Evolutionary conservation across 1,284 basidiomycete species (phyloP).

Genomic region (Trichosporon ovoides): DNA sequence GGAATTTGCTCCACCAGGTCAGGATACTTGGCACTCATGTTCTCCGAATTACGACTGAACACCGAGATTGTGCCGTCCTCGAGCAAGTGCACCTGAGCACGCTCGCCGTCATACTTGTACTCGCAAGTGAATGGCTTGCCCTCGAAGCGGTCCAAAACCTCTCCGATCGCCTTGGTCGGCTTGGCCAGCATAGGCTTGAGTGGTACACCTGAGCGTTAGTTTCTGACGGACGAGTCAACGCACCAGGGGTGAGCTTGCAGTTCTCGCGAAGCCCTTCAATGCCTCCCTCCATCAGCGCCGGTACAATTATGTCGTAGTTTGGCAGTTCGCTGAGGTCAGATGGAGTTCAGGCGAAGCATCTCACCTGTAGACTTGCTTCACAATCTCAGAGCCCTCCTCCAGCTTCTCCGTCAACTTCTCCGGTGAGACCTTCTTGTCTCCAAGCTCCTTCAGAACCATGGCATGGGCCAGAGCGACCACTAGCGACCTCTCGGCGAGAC

Average conservation of each 20-base stretch:
- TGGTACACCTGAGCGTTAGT: slow-evolving; percentile 58
- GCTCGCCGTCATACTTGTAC: slow-evolving; percentile 99
- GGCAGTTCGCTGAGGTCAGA: slow-evolving; percentile 71
- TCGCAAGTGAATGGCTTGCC: slow-evolving; percentile 95
- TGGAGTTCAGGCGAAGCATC: neutral
- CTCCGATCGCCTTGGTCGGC: slow-evolving; percentile 97
- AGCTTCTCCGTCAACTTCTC: slow-evolving; percentile 70
- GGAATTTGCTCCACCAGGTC: slow-evolving; percentile 92
- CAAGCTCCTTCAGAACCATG: slow-evolving; percentile 68
- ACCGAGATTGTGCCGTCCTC: slow-evolving; percentile 75
- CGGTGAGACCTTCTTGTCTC: slow-evolving; percentile 68
- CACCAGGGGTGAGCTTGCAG: slow-evolving; percentile 87
- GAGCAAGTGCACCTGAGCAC: slow-evolving; percentile 86
- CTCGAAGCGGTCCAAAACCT: slow-evolving; percentile 96
- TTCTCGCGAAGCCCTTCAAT: slow-evolving; percentile 63
- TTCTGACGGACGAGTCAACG: slow-evolving; percentile 7
- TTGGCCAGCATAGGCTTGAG: slow-evolving; percentile 99
- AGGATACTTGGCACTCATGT: slow-evolving; percentile 99
- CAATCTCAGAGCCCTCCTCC: slow-evolving; percentile 69
- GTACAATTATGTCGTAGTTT: slow-evolving; percentile 88
- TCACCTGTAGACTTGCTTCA: slow-evolving; percentile 91
- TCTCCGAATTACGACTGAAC: slow-evolving; percentile 96
- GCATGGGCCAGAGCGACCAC: slow-evolving; percentile 84
- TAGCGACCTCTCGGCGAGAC: slow-evolving; percentile 90
- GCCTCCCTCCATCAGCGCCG: slow-evolving; percentile 76